Evolutionary conservation across 1,139 yeast genomes (phyloP).

Genomic region (Meyerozyma smithsonii): DNA sequence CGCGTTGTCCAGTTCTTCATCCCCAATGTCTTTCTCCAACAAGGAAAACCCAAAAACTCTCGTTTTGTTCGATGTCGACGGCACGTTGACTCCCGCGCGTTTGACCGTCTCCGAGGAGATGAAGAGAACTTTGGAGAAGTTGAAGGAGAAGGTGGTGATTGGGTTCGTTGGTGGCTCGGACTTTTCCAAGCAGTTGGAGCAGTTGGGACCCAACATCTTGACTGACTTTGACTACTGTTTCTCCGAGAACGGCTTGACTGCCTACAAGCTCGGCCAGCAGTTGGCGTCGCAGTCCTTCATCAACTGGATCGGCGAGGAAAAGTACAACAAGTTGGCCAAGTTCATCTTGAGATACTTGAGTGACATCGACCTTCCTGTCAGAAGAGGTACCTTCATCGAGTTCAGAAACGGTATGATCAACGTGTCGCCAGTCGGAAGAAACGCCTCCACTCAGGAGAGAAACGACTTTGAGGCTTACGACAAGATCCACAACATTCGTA

Average conservation of each 20-base stretch:
- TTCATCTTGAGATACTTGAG: conserved; percentile 83
- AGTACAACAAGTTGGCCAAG: conserved; percentile 82
- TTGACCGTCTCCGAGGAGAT: conserved; percentile 76
- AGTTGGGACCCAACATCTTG: conserved; percentile 76
- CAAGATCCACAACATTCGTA: conserved; percentile 73
- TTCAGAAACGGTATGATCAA: conserved; percentile 99
- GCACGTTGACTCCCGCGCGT: conserved; percentile 97
- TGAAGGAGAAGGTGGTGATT: conserved; percentile 86
- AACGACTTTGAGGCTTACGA: conserved; percentile 85
- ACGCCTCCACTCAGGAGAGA: conserved; percentile 91
- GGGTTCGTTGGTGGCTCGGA: conserved; percentile 99
- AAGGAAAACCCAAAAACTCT: conserved; percentile 56
- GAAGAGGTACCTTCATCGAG: conserved; percentile 97
- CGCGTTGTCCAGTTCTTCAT: conserved; percentile 1
- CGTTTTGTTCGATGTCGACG: conserved; percentile 95
- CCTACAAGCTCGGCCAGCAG: conserved; percentile 84
- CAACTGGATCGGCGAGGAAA: conserved; percentile 91
- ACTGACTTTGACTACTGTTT: conserved; percentile 90
- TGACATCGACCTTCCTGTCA: conserved; percentile 81
- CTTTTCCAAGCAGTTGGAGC: conserved; percentile 91
- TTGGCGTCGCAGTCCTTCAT: conserved; percentile 92
- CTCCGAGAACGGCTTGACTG: conserved; percentile 97
- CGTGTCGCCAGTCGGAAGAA: conserved; percentile 97
- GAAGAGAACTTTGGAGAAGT: conserved; percentile 59
- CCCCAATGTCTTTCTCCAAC: conserved; percentile 45